Percentiles rank a stretch among this genome's conserved stretches.
Evolutionary conservation across 2,329 filamentous ascomycete genomes (phyloP).

Genomic region (Stachybotrys chartarum): DNA sequence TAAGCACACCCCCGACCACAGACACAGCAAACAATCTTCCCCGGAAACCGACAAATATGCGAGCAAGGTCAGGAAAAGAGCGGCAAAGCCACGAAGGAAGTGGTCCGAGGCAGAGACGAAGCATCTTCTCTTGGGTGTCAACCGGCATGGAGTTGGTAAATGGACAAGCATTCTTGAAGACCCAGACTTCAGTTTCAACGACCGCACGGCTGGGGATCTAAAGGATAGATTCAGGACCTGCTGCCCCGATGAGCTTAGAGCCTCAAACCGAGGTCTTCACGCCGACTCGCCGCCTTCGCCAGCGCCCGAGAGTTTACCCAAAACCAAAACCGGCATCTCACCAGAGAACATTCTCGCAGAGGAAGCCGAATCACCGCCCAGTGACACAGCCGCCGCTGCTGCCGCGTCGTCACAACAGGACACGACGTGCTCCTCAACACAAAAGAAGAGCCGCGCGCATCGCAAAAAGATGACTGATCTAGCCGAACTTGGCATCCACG

Average conservation of each 20-base stretch:
- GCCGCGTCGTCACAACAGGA: slow-evolving; percentile 14
- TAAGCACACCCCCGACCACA: slow-evolving; percentile 22
- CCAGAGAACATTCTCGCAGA: slow-evolving; percentile 52
- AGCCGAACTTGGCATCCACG: slow-evolving; percentile 50
- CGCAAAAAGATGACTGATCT: slow-evolving; percentile 50
- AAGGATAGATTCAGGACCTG: slow-evolving; percentile 62
- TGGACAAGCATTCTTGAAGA: slow-evolving; percentile 61
- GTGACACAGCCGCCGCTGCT: slow-evolving; percentile 16
- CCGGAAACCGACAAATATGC: slow-evolving; percentile 22
- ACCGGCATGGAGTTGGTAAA: slow-evolving; percentile 55
- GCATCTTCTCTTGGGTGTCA: slow-evolving; percentile 52
- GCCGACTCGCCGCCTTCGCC: slow-evolving; percentile 12
- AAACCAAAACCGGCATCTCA: slow-evolving; percentile 40
- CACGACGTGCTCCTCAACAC: slow-evolving; percentile 24
- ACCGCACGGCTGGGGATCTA: slow-evolving; percentile 53
- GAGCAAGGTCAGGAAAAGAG: slow-evolving; percentile 42
- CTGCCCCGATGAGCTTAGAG: slow-evolving; percentile 53
- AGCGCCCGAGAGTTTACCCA: slow-evolving; percentile 22
- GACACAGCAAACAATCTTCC: slow-evolving; percentile 10
- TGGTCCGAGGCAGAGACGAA: slow-evolving; percentile 62
- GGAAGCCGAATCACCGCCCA: slow-evolving; percentile 22
- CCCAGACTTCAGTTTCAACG: slow-evolving; percentile 52
- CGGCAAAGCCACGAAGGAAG: slow-evolving; percentile 51
- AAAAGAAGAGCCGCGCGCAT: slow-evolving; percentile 45
- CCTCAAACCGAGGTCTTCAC: slow-evolving; percentile 24